A percentile compares a stretch with the other conserved stretches of the same genome.
phyloP scores from a whole-genome alignment of 768 basidiomycete species.

The Amyloporia xantha region DNA sequence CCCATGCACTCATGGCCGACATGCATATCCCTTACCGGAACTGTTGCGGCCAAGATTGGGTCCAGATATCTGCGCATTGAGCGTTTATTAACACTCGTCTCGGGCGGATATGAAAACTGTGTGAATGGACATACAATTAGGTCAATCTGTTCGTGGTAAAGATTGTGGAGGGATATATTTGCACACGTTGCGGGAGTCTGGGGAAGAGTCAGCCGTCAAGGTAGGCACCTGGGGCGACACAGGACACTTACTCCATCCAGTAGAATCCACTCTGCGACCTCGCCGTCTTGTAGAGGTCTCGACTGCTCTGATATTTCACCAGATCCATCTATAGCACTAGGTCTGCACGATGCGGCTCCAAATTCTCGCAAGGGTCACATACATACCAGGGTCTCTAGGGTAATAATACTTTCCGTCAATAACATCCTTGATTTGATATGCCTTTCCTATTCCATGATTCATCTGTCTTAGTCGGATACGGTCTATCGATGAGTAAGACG shows the following conservation, averaged over 20 bases:
- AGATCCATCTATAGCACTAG: constrained; percentile 37
- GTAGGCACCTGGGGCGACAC: no score
- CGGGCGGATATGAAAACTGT: neutral
- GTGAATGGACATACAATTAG: constrained; percentile 55
- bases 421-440: constrained; percentile 72
- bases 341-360: neutral
- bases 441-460: constrained; percentile 50
- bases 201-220: neutral
- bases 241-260: constrained; percentile 62
- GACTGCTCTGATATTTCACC: constrained; percentile 61
- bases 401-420: constrained; percentile 73
- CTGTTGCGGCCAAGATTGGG: constrained; percentile 84
- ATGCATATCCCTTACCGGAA: neutral
- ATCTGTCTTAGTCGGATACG: neutral
- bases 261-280: constrained; percentile 88
- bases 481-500: constrained; percentile 10
- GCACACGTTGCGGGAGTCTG: constrained; percentile 90
- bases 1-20: neutral
- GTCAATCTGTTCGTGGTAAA: constrained; percentile 81
- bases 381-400: constrained; percentile 49
- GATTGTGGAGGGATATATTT: constrained; percentile 85
- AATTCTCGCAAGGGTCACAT: neutral
- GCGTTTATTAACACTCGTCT: no score
- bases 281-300: constrained; percentile 66
- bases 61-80: constrained; percentile 71